Evolutionary conservation across 2,329 filamentous ascomycete species (phyloP), one percentile per base, ranked within the genome.

Genomic region (Ophiocordyceps camponoti-floridani): DNA sequence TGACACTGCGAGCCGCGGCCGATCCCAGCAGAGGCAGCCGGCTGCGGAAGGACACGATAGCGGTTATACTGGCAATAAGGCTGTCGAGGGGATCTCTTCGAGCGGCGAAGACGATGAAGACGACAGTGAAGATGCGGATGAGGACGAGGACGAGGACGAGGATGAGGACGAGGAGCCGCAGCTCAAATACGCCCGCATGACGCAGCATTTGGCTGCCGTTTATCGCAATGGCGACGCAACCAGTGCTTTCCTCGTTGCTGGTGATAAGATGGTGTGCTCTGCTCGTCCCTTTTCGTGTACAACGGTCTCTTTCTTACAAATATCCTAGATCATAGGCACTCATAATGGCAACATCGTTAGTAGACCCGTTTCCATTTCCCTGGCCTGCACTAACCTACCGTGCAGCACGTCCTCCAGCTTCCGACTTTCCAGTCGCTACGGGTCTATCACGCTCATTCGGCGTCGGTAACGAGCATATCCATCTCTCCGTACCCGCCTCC

Each of bases 161-260:
- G 79, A 88, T 0, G 87, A 91, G 3, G 88, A 95, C 6, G 89
- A 96, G 16, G 89, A 96, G 62, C 93, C 91, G 27, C 82, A 81
- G 56, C 75, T 98, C 54, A 98, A 98, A 63, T 95, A 95, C 60
- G 82, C 82, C 43, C 82, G 86, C 43, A 65, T 96, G 52, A 96
- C 91, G 8, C 81, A 79, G 48, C 80, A 82, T 54, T 66, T 98
- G 48, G 77, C 74, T 26, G 69, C 82, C 40, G 75, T 95, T 31
- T 98, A 98, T 65, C 80, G 87, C 47, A 94, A 94, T 65, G 88
- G 86, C 53, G 91, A 98, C 72, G 85, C 87, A 53, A 95, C 89
- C 26, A 95, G 88, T 62, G 70, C 84, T 9, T 94, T 94, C 59
- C 66, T 93, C 43, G 85, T 94, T 43, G 84, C 84, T 38, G 89